These are phyloP conservation scores for Rostrohypoxylon terebratum DNA, from an alignment of 495 filamentous ascomycete species.

Conservation along the genomic window DNA sequence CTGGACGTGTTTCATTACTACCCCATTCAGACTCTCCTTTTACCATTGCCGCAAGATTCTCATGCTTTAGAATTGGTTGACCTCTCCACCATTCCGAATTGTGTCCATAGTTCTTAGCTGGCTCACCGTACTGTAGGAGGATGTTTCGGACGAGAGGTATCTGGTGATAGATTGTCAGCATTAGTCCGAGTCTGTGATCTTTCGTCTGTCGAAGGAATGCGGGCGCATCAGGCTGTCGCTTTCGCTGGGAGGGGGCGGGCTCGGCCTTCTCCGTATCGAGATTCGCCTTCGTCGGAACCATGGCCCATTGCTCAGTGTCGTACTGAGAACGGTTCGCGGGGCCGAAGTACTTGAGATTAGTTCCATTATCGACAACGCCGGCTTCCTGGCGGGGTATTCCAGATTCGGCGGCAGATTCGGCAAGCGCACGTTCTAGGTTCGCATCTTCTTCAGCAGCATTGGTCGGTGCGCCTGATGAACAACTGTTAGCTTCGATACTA, in stretches of 20 bases:
- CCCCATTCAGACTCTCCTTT: constrained; percentile 57
- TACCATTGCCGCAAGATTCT: constrained; percentile 66
- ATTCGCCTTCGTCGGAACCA: constrained; percentile 67
- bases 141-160: constrained; percentile 85
- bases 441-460: constrained; percentile 65
- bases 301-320: constrained; percentile 78
- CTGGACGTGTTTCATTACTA: constrained; percentile 58
- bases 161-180: constrained; percentile 83
- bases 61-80: constrained; percentile 67
- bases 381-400: constrained; percentile 59
- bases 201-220: constrained; percentile 76
- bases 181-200: constrained; percentile 70
- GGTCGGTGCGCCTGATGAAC: constrained; percentile 53
- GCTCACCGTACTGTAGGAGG: constrained; percentile 67
- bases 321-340: constrained; percentile 80
- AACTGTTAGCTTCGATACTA: constrained; percentile 38
- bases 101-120: constrained; percentile 71
- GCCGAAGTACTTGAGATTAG: constrained; percentile 65
- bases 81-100: constrained; percentile 90
- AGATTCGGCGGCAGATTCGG: constrained; percentile 51
- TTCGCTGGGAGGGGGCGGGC: constrained; percentile 63
- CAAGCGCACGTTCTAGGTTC: constrained; percentile 63
- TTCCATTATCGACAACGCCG: constrained; percentile 54
- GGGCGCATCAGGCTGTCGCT: constrained; percentile 68
- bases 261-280: constrained; percentile 35